Percentiles rank a stretch among this genome's conserved stretches.
Evolutionary conservation across 192 early-diverging fungal species (phyloP).

Genomic region (Entomortierella lignicola): DNA sequence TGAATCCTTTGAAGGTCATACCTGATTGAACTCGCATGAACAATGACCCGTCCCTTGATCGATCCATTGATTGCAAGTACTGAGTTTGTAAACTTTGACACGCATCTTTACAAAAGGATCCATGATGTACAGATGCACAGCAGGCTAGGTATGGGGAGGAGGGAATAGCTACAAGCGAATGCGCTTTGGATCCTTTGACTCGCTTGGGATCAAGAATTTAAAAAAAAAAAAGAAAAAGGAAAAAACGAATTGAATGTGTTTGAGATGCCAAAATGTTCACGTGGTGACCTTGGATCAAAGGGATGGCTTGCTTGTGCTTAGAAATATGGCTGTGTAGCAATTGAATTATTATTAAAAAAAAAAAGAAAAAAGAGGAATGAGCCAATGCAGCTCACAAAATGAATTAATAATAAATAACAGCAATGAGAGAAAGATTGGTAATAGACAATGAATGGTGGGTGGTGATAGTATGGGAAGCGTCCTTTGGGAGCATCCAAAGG

Average conservation of each 20-base stretch:
- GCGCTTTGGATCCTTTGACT: background rate
- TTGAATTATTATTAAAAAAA: too few species aligned
- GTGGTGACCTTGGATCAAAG: background rate
- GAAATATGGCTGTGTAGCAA: too few species aligned
- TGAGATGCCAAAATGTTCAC: background rate
- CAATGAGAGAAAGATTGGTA: too few species aligned
- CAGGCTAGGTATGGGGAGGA: background rate
- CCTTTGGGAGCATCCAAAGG: too few species aligned
- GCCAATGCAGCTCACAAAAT: too few species aligned
- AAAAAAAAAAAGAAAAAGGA: background rate
- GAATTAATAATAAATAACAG: too few species aligned
- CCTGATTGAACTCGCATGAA: conserved; percentile 73
- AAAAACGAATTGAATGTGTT: too few species aligned
- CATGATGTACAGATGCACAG: conserved; percentile 27
- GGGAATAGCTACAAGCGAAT: background rate
- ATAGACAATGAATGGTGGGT: too few species aligned
- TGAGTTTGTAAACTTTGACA: conserved; percentile 90
- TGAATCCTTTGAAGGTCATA: conserved; percentile 44
- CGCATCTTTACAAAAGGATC: conserved; percentile 58
- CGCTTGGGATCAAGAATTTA: background rate
- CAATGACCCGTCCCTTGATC: conserved; percentile 90
- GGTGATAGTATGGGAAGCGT: too few species aligned
- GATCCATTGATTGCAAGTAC: conserved; percentile 76
- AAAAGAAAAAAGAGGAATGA: too few species aligned
- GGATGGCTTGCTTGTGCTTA: too few species aligned